phyloP scores from a whole-genome alignment of 441 rosid species.

The Populus hybrid region DNA sequence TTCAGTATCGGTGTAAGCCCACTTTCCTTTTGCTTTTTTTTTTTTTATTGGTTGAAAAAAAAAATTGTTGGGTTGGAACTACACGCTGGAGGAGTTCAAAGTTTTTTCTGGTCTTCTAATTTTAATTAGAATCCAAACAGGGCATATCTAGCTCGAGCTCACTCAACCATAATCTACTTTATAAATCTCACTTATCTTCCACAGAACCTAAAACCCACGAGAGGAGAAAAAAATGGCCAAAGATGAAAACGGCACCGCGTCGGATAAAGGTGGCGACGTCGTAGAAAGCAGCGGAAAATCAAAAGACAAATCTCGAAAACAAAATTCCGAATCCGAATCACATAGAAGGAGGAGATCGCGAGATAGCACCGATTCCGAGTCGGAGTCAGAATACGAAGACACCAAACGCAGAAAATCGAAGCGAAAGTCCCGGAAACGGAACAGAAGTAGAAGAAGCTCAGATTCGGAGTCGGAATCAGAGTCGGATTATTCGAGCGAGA shows the following conservation, averaged over 20 bases:
- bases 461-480: slow-evolving; percentile 39
- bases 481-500: slow-evolving; percentile 39
- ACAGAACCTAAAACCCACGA: not conserved
- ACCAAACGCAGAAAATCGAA: slow-evolving; percentile 26
- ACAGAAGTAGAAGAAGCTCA: slow-evolving; percentile 31
- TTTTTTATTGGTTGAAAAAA: not conserved
- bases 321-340: slow-evolving; percentile 23
- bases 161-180: not conserved
- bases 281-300: slow-evolving; percentile 28
- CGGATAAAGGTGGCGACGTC: slow-evolving; percentile 19
- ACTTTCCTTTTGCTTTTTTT: not conserved
- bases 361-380: slow-evolving; percentile 27
- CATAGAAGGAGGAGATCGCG: slow-evolving; percentile 21
- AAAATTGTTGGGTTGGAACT: not conserved
- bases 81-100: not conserved
- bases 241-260: slow-evolving; percentile 36
- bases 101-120: not conserved
- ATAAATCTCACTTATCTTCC: not conserved
- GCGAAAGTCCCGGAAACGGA: slow-evolving; percentile 40
- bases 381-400: slow-evolving; percentile 27
- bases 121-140: not conserved
- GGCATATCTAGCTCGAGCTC: not conserved
- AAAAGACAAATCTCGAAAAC: slow-evolving; percentile 22
- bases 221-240: slow-evolving; percentile 35
- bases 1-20: not conserved